Base-by-base conservation (phyloP, 1,284 basidiomycete genomes). In the Schizophyllum amplum region DNA sequence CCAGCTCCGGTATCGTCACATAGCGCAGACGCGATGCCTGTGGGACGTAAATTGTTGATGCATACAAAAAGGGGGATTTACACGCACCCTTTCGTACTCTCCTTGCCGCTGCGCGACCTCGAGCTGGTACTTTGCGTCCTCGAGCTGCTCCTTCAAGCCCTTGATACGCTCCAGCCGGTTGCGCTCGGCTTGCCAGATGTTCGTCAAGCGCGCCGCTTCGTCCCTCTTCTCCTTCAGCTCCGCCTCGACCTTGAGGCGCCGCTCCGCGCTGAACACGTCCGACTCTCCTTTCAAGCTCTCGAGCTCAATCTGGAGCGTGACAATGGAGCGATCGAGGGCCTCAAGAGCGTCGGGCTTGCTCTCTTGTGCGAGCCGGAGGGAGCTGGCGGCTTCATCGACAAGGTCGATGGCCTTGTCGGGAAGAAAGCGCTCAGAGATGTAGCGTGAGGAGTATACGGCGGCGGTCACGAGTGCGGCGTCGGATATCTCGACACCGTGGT, bases 381-480 rank as follows among this genome's bases (percentile, higher is more conserved):
- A 76, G 5, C 90, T 91, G 5, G 90, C 90, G 1, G 93, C 92
- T 70, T 96, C 94, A 69, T 97, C 94, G 1, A 97, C 83, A 2
- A 96, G 79, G 69, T 93, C 90, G 57, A 94, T 92, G 4, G 90
- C 90, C 69, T 94, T 94, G 75, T 96, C 94, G 0, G 94, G 94
- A 1, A 95, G 77, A 69, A 83, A 92, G 1, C 93, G 81, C 67
- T 94, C 90, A 0, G 91, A 85, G 62, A 96, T 85, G 68, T 94
- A 95, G 6, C 92, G 81, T 48, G 90, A 82, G 1, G 82, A 76
- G 63, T 93, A 92, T 3, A 92, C 83, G 1, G 91, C 90, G n/a
- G 90, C 90, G 24, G 48, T 50, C 81, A 64, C 3, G 46, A 21
- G 20, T 55, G 46, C 22, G 24, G 53, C 6, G 27, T 48, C 26